Conservation (phyloP, 805 yeast species). For the Myxozyma melibiosi region DNA sequence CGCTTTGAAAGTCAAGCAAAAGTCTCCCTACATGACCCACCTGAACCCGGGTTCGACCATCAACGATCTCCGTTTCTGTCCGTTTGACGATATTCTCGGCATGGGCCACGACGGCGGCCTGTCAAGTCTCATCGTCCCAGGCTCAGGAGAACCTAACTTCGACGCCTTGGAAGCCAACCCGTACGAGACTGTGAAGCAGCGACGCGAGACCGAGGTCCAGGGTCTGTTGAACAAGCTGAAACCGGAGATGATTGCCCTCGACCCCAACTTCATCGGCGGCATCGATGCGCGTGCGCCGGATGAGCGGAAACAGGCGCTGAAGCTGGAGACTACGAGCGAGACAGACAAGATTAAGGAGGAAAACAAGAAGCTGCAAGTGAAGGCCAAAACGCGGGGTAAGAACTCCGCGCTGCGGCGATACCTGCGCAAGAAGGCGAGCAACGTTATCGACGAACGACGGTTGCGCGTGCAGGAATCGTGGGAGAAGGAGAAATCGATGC, state of each 20-base stretch:
- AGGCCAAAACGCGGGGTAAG: conserved; percentile 73
- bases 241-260: conserved; percentile 89
- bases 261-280: conserved; percentile 83
- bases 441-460: conserved; percentile 84
- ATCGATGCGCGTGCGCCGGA: conserved; percentile 71
- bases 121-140: conserved; percentile 88
- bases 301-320: conserved; percentile 61
- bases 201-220: conserved; percentile 91
- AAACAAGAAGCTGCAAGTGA: conserved; percentile 57
- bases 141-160: conserved; percentile 96
- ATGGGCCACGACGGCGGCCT: conserved; percentile 80
- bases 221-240: conserved; percentile 80
- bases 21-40: conserved; percentile 90
- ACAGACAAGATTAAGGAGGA: conserved; percentile 45
- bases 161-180: conserved; percentile 95
- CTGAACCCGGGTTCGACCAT: conserved; percentile 75
- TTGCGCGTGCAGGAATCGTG: conserved; percentile 73
- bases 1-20: conserved; percentile 65
- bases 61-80: conserved; percentile 72
- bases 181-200: conserved; percentile 84
- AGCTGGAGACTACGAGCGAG: conserved; percentile 45
- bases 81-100: conserved; percentile 95
- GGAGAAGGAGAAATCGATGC: conserved; percentile 69
- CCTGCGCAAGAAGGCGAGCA: conserved; percentile 78
- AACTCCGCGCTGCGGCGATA: conserved; percentile 81